phyloP scores from a whole-genome alignment of 2,329 filamentous ascomycete genomes.

The Trichoderma semiorbis region DNA sequence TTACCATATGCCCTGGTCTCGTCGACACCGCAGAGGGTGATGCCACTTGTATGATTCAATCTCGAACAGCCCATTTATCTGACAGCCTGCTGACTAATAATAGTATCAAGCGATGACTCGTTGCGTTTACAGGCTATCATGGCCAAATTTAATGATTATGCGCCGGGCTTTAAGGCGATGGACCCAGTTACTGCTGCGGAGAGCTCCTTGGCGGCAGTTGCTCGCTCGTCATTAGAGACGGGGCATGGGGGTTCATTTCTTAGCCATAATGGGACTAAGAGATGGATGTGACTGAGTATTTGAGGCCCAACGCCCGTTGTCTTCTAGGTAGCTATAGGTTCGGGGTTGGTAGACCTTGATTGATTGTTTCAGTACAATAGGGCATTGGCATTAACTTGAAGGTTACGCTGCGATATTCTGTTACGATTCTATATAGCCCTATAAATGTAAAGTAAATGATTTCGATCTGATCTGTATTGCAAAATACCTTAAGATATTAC shows the following conservation, averaged over 20 bases:
- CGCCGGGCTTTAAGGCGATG: background rate
- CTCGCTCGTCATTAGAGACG: background rate
- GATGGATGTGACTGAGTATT: background rate
- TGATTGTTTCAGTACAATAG: background rate
- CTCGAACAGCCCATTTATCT: background rate
- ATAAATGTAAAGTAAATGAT: background rate
- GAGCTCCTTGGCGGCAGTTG: background rate
- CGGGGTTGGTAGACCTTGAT: fast-evolving
- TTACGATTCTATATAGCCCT: too few relatives aligned
- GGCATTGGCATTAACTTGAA: background rate
- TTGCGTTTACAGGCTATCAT: background rate
- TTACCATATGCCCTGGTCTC: background rate
- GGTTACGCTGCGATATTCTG: background rate
- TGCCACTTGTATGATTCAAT: background rate
- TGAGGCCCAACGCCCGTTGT: background rate
- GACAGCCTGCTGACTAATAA: background rate
- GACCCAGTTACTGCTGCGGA: background rate
- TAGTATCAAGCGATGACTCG: background rate
- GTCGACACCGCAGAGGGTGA: background rate
- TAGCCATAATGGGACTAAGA: background rate
- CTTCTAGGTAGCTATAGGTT: background rate
- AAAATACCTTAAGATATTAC: too few relatives aligned
- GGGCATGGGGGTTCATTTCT: background rate
- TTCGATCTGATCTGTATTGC: too few relatives aligned
- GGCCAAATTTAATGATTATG: background rate